Evolutionary conservation across 1,139 yeast genomes (phyloP), one percentile per base, ranked within the genome.

Genomic region (Saccharomyces hybrid): DNA sequence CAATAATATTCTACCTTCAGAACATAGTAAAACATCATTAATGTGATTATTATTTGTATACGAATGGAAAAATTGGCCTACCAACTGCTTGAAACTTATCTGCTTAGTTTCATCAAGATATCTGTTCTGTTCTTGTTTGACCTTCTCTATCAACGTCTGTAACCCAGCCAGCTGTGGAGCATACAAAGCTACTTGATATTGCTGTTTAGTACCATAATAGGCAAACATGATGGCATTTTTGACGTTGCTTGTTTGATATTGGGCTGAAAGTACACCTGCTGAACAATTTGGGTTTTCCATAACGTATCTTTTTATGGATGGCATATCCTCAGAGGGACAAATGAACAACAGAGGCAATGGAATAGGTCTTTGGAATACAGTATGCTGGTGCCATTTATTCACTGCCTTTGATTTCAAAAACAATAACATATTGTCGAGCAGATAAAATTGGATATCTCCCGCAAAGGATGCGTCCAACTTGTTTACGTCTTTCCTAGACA

Each of bases 301-400:
- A 48, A 70, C 70, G 51, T 68, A 61, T 52, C 81, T 77, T 62
- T 82, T 77, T 58, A 82, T 70, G 3, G 82, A 76, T 8, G 93
- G 91, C 59, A 85, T 80, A 58, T 88, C 96, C 66, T 86, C 91
- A 1, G 87, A 83, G 57, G 90, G 81, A 48, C 90, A 82, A 14
- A 84, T 81, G 65, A 84, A 86, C 57, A 95, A 74, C 55, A 93
- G 75, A 42, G 95, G 97, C 54, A 93, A 75, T 49, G 96, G 97
- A 51, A 95, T 88, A 6, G 99, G 99, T 69, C 90, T 81, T 65
- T 95, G 95, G 70, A 86, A 88, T 14, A 93, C 97, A 67, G 90
- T 88, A 65, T 87, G 86, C 58, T 87, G 95, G 63, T 93, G 98
- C 63, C 96, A 80, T 69, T 93, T 91, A 68, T 89, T 90, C 57